Percentiles rank a stretch among this genome's conserved stretches.
phyloP scores from a whole-genome alignment of 1,284 basidiomycete species.

The Taiwanofungus camphoratus region DNA sequence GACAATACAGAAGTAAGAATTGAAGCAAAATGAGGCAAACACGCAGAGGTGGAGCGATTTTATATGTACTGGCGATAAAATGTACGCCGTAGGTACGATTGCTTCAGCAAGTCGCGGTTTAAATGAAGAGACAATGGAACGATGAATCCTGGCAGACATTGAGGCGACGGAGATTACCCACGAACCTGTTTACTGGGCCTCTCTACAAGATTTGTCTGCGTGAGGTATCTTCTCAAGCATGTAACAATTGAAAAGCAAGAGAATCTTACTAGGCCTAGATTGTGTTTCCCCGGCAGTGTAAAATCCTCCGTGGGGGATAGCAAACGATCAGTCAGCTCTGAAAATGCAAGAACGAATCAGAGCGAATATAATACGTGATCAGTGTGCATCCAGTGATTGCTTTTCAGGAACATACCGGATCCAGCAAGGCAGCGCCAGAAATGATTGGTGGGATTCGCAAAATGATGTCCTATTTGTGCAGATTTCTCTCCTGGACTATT shows the following conservation, averaged over 20 bases:
- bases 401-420: constrained; percentile 38
- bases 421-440: constrained; percentile 58
- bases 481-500: constrained; percentile 54
- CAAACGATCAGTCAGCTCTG: constrained; percentile 20
- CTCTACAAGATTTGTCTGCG: constrained; percentile 26
- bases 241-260: neutral
- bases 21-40: neutral
- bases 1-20: neutral
- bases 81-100: neutral
- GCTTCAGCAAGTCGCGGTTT: no score
- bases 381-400: no score
- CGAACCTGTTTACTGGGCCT: constrained; percentile 24
- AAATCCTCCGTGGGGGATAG: constrained; percentile 22
- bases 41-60: neutral
- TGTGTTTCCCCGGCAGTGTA: constrained; percentile 20
- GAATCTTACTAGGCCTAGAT: constrained; percentile 21
- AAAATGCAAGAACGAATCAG: no score
- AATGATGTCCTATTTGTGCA: constrained; percentile 63
- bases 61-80: neutral
- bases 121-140: no score
- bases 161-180: neutral
- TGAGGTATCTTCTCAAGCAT: neutral
- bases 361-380: no score
- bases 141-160: no score
- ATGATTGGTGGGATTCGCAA: constrained; percentile 65